phyloP scores from a whole-genome alignment of 805 yeast genomes.

The Saccharomycopsis malanga region DNA sequence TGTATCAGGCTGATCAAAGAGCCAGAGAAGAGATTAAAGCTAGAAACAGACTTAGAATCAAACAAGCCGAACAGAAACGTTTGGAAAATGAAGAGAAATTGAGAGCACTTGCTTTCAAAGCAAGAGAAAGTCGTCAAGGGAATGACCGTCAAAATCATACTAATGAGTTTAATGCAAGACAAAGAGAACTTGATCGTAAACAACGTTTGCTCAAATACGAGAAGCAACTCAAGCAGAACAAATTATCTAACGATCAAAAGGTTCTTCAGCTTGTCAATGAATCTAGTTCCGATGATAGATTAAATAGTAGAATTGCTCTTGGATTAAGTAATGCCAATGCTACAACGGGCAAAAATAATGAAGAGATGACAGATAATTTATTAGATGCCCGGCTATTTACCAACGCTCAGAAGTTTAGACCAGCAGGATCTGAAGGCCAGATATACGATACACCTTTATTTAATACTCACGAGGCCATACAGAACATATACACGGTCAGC shows the following conservation, averaged over 20 bases:
- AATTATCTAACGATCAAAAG: background rate
- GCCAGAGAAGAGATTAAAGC: constrained; percentile 51
- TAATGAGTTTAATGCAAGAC: constrained; percentile 24
- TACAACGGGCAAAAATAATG: too few species aligned
- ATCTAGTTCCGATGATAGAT: constrained; percentile 29
- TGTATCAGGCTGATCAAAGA: constrained; percentile 57
- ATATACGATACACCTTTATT: constrained; percentile 56
- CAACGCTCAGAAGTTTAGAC: constrained; percentile 35
- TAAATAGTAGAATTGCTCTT: constrained; percentile 28
- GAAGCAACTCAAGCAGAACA: constrained; percentile 33
- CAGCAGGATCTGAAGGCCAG: constrained; percentile 25
- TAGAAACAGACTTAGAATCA: constrained; percentile 42
- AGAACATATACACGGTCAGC: constrained; percentile 37
- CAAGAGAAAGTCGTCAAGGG: constrained; percentile 28
- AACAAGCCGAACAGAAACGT: constrained; percentile 43
- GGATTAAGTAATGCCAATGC: background rate
- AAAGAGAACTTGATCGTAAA: constrained; percentile 34
- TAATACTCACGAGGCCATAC: constrained; percentile 43
- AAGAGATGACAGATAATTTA: constrained; percentile 33
- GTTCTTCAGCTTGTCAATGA: constrained; percentile 24
- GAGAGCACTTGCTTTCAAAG: constrained; percentile 42
- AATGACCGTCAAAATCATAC: constrained; percentile 5
- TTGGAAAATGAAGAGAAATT: constrained; percentile 45
- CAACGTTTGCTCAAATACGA: constrained; percentile 43
- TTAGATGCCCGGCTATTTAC: constrained; percentile 56